Evolutionary conservation across 2,329 filamentous ascomycete genomes (phyloP).

Genomic region (Trichoderma sp.): DNA sequence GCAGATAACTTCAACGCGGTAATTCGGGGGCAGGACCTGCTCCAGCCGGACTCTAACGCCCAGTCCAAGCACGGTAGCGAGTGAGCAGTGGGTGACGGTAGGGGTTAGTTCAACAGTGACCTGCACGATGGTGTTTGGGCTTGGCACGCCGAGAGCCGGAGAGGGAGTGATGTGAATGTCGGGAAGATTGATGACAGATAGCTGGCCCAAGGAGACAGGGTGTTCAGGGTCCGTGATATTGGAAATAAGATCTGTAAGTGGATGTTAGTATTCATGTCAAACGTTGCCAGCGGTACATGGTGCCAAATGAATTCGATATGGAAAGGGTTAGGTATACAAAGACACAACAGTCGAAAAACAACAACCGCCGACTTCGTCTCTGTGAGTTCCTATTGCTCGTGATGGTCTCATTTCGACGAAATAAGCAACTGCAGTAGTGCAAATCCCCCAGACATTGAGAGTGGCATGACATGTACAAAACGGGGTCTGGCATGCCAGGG

Average conservation of each 20-base stretch:
- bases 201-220: conserved; percentile 85
- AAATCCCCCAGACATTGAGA: not conserved
- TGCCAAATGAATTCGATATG: not conserved
- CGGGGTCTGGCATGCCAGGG: conserved; percentile 1
- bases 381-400: not conserved
- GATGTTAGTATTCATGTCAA: conserved; percentile 27
- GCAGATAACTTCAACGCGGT: conserved; percentile 87
- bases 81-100: conserved; percentile 93
- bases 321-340: not conserved
- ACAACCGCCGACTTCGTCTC: not conserved
- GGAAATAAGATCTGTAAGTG: conserved; percentile 76
- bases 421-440: not conserved
- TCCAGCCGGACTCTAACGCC: conserved; percentile 90
- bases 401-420: not conserved
- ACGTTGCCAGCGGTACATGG: not conserved
- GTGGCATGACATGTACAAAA: conserved; percentile 3
- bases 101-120: conserved; percentile 91
- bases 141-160: conserved; percentile 43
- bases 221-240: conserved; percentile 97
- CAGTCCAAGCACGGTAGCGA: conserved; percentile 93
- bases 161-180: conserved; percentile 75
- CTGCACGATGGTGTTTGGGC: conserved; percentile 61
- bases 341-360: not conserved
- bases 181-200: conserved; percentile 93
- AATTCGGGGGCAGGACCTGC: conserved; percentile 86